Evolutionary conservation across 805 yeast species (phyloP).

Genomic region (Ogataea ramenticola): DNA sequence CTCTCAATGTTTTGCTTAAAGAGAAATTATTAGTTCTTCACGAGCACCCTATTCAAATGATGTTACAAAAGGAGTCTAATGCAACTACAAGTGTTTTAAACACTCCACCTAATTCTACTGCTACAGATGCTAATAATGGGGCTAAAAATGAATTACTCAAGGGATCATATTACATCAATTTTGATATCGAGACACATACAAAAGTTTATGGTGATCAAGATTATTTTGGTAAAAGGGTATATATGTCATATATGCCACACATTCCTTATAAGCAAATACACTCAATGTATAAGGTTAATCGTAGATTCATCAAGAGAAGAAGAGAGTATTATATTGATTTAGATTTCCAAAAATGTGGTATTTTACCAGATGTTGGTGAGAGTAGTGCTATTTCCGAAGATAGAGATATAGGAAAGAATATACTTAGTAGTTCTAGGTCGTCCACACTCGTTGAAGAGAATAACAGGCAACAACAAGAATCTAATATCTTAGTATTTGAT

Average conservation of each 20-base stretch:
- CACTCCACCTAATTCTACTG: background rate
- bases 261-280: too few relatives aligned
- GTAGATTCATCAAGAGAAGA: too few relatives aligned
- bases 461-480: background rate
- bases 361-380: too few relatives aligned
- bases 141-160: background rate
- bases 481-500: background rate
- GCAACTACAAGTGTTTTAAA: background rate
- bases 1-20: background rate
- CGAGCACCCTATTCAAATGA: background rate
- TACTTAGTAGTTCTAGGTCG: background rate
- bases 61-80: background rate
- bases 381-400: too few relatives aligned
- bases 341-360: too few relatives aligned
- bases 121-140: background rate
- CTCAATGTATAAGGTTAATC: too few relatives aligned
- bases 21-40: background rate
- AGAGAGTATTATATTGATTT: too few relatives aligned
- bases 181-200: background rate
- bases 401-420: too few relatives aligned
- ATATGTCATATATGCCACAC: too few relatives aligned
- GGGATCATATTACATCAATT: background rate
- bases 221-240: too few relatives aligned
- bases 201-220: too few relatives aligned
- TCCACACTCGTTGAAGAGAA: background rate